Evolutionary conservation across 768 basidiomycete species (phyloP), one percentile per base, ranked within the genome.

Genomic region (Boletus huronensis): DNA sequence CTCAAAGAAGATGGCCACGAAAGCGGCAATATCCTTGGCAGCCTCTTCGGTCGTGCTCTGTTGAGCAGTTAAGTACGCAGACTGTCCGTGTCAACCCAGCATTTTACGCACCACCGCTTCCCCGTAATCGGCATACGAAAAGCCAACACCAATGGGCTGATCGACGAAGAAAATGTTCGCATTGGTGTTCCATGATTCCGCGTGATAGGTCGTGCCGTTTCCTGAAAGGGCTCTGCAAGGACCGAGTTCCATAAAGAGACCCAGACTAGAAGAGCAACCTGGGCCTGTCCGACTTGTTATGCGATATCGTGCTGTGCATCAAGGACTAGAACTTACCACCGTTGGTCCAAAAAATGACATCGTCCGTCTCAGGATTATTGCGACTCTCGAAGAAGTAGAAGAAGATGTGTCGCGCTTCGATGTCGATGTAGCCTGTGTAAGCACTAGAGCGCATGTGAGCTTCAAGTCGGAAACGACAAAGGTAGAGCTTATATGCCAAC

Each of bases 361-460:
- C 66, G 76, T 83, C 82, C 60, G 72, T 76, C 16, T 72, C 77
- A 28, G 84, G 84, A 59, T 81, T 71, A 45, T 75, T 75, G 56
- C 88, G 72, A 57, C 82, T 84, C 70, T 88, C 85, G 67, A 88
- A 89, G 70, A 88, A 88, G 69, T 87, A 87, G 72, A 88, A 88
- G 69, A 84, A 85, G 38, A 85, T 50, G 58, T 85, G 84, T 51
- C 83, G 79, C 21, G 83, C 82, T 63, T 82, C 74, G 42, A 84
- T 75, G 55, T 87, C 85, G 50, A 87, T 83, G 59, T 87, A 87
- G 10, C 85, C 85, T 0, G 84, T 84, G 64, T 82, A 87, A 1
- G 77, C 70, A 19, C 82, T 84, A 31, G 28, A 35, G 26, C 9
- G 40, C 53, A 43, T 3, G 6, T 56, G 26, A 54, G 23, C 52